A percentile compares a stretch with the other conserved stretches of the same genome.
phyloP scores from a whole-genome alignment of 2,329 filamentous ascomycete genomes.

The Aspergillus uvarum region DNA sequence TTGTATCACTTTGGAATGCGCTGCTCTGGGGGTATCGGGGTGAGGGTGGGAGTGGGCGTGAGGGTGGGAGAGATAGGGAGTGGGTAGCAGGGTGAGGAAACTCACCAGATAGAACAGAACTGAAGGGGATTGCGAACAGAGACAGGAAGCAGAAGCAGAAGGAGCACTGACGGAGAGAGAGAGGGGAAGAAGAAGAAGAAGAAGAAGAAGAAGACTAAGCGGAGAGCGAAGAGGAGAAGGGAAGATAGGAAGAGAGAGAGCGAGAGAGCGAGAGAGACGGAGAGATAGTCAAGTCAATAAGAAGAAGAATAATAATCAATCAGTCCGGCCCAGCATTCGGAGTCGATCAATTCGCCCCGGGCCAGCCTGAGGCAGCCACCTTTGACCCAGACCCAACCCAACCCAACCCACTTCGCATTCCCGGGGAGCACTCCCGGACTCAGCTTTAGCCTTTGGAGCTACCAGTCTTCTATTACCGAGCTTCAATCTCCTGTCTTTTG shows the following conservation, averaged over 20 bases:
- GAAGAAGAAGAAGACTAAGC: slow-evolving; percentile 3
- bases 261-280: slow-evolving; percentile 8
- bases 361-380: slow-evolving; percentile 6
- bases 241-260: slow-evolving; percentile 3
- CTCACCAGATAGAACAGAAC: background rate
- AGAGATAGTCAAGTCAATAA: background rate
- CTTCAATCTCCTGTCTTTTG: no score
- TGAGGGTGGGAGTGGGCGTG: background rate
- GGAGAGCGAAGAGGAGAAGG: slow-evolving; percentile 11
- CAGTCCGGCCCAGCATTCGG: background rate
- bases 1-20: no score
- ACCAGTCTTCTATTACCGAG: no score
- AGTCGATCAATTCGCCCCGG: background rate
- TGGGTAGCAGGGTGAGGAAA: slow-evolving; percentile 3
- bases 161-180: slow-evolving; percentile 7
- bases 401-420: background rate
- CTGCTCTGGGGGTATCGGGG: no score
- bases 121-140: slow-evolving; percentile 5
- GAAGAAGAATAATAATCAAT: background rate
- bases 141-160: slow-evolving; percentile 9
- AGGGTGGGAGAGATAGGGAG: background rate
- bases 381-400: no score
- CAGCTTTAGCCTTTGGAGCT: no score
- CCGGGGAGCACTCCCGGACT: slow-evolving; percentile 13
- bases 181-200: slow-evolving; percentile 1